phyloP scores from a whole-genome alignment of 208 protist species.

The Trichomonas vaginalis region DNA sequence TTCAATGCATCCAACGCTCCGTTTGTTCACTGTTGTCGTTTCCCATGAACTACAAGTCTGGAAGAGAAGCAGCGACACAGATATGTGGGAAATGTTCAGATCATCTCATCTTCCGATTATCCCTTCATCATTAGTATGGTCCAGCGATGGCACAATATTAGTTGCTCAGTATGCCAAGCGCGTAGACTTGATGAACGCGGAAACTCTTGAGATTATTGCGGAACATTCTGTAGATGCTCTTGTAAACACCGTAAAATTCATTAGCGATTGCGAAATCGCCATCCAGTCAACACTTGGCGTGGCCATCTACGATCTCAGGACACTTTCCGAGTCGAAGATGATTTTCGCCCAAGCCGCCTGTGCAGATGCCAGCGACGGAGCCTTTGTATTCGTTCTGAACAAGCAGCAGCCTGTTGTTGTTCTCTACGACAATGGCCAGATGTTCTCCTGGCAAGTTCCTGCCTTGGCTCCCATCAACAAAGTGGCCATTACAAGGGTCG shows the following conservation, averaged over 20 bases:
- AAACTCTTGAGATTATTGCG: neutral
- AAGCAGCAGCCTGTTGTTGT: neutral
- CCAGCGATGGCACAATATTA: neutral
- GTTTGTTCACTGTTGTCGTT: neutral
- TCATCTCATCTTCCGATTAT: neutral
- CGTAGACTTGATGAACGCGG: neutral
- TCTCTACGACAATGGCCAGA: neutral
- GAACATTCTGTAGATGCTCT: neutral
- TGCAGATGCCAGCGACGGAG: neutral
- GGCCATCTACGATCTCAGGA: neutral
- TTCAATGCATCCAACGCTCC: neutral
- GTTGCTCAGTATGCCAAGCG: neutral
- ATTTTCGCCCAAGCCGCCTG: neutral
- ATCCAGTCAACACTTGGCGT: neutral
- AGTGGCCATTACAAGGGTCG: neutral
- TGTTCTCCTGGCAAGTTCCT: neutral
- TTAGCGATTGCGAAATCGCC: neutral
- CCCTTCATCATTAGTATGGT: neutral
- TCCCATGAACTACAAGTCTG: neutral
- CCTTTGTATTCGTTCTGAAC: neutral
- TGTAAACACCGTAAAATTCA: neutral
- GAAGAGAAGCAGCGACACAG: neutral
- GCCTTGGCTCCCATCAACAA: neutral
- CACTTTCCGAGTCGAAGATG: neutral
- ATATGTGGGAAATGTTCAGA: neutral